These are phyloP conservation scores for Nigrospora osmanthi DNA, from an alignment of 2,329 filamentous ascomycete genomes.

Conservation along the genomic window DNA sequence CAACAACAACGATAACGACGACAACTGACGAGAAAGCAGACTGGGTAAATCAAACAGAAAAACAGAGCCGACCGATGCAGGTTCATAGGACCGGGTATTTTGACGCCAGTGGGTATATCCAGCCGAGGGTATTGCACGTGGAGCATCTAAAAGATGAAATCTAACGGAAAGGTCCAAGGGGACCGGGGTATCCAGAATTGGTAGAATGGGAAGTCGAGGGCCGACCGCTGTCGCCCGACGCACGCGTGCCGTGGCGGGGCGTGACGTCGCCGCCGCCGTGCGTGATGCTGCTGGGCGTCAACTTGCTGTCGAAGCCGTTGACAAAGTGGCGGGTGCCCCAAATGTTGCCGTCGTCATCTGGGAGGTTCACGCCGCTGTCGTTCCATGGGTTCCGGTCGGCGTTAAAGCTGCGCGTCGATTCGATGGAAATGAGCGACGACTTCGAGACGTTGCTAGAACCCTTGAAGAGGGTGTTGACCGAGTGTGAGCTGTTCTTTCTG, in stretches of 20 bases:
- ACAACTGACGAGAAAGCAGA: constrained; percentile 18
- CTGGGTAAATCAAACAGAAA: constrained; percentile 21
- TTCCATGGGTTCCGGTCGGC: constrained; percentile 98
- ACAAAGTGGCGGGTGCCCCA: constrained; percentile 56
- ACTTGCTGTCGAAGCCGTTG: constrained; percentile 57
- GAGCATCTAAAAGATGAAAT: constrained; percentile 40
- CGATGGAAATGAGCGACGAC: constrained; percentile 90
- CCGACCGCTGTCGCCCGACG: constrained; percentile 84
- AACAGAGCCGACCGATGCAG: constrained; percentile 38
- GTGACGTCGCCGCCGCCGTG: constrained; percentile 74
- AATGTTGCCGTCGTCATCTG: constrained; percentile 70
- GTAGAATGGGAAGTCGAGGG: constrained; percentile 93
- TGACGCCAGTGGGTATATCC: constrained; percentile 57
- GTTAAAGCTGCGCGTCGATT: constrained; percentile 83
- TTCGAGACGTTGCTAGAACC: constrained; percentile 86
- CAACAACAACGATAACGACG: constrained; percentile 9
- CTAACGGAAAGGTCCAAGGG: constrained; percentile 86
- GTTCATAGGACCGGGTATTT: constrained; percentile 39
- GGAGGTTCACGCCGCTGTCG: constrained; percentile 89
- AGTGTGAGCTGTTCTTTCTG: constrained; percentile 87
- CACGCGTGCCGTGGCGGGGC: constrained; percentile 74
- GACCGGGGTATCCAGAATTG: constrained; percentile 91
- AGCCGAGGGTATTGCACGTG: constrained; percentile 50
- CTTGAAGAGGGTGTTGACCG: constrained; percentile 85
- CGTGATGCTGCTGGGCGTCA: constrained; percentile 48